phyloP scores from a whole-genome alignment of 2,329 filamentous ascomycete genomes.

The Hymenoscyphus linearis region DNA sequence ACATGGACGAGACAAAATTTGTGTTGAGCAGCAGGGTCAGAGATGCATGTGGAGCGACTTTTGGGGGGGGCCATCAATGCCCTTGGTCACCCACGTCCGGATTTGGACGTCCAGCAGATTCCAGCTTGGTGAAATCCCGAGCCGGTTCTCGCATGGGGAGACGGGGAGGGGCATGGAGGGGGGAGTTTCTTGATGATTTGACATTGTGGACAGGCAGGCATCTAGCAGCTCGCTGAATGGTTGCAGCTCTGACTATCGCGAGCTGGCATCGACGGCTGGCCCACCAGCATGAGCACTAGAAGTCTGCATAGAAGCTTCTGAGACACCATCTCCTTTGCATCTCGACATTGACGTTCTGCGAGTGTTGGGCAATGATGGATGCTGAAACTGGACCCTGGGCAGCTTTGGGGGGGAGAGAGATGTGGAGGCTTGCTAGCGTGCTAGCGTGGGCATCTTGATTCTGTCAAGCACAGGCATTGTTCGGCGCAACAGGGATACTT shows the following conservation, averaged over 20 bases:
- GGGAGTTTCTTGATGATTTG: conserved; percentile 2
- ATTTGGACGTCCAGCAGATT: conserved; percentile 17
- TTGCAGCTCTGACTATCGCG: conserved; percentile 1
- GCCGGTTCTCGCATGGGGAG: conserved; percentile 13
- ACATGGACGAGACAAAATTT: conserved; percentile 44
- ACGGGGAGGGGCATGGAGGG: conserved; percentile 11
- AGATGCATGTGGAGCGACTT: conserved; percentile 24
- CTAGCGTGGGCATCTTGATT: not conserved
- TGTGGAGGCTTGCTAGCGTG: not conserved
- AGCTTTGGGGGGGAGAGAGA: not conserved
- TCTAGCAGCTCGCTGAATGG: not conserved
- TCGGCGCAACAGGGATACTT: conserved; percentile 3
- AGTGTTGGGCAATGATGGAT: not conserved
- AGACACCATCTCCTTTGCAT: conserved; percentile 14
- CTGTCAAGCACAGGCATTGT: conserved; percentile 8
- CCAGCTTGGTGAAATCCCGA: conserved; percentile 21
- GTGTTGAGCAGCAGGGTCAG: conserved; percentile 30
- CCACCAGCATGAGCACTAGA: conserved; percentile 20
- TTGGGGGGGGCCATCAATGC: conserved; percentile 20
- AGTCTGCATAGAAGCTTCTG: conserved; percentile 25
- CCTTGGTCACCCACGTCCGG: conserved; percentile 16
- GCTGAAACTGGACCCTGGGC: not conserved
- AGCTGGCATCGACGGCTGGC: not conserved
- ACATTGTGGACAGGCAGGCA: conserved; percentile 11
- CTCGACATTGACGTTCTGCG: not conserved